Evolutionary conservation across 2,329 filamentous ascomycete genomes (phyloP), one percentile per base, ranked within the genome.

Genomic region (Diatrype stigma): DNA sequence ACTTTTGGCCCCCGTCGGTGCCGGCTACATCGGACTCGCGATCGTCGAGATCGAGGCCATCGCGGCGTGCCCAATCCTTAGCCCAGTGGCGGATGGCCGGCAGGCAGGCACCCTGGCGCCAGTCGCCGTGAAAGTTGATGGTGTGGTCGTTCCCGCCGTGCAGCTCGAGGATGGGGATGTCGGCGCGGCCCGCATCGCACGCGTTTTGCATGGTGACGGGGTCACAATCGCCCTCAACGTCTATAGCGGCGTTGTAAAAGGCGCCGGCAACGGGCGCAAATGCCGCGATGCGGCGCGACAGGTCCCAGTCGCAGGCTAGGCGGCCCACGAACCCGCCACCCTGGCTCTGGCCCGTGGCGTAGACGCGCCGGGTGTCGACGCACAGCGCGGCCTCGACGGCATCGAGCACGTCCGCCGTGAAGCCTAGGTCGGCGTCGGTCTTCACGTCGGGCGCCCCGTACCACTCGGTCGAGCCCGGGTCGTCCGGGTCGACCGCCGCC

Each of bases 301-400:
- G 66, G 16, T 21, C 45, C 6, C 14, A 14, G 30, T 46, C 45
- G 42, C 46, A 81, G 3, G 78, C 76, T 5, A 79, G 68, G 21
- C 22, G 40, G 21, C 70, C 71, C 3, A 73, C 72, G 22, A 76
- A 75, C 11, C 73, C 79, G 2, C 76, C 81, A 6, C 78, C 80
- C 45, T 82, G 81, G 56, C 71, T 81, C 57, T 82, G 81, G 44
- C 75, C 76, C 1, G 70, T 68, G 12, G 70, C 70, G 53, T 77
- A 79, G 42, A 79, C 64, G 8, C 69, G 70, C 4, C 59, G 57
- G 2, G 63, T 53, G 52, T 79, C 72, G 54, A 80, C 68, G 60
- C 76, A 79, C 59, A 74, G 74, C 3, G 60, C 59, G 10, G 60
- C 51, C 48, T 68, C 59, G 11, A 79, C 56, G 28, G 72, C 57